Evolutionary conservation across 441 rosid genomes (phyloP).

Genomic region (Populus trichocarpa): DNA sequence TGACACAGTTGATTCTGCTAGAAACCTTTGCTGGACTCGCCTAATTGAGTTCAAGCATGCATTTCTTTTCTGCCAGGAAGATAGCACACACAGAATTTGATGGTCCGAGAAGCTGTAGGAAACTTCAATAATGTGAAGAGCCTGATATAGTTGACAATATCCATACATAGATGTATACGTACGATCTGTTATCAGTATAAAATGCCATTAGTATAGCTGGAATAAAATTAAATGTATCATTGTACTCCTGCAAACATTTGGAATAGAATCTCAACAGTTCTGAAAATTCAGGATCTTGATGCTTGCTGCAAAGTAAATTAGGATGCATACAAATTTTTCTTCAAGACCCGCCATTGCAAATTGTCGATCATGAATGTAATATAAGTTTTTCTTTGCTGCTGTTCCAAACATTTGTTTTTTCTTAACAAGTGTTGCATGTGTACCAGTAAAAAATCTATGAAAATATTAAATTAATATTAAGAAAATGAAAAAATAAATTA

Average conservation of each 20-base stretch:
- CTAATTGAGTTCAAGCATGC: neutral
- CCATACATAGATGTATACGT: neutral
- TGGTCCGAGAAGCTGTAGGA: neutral
- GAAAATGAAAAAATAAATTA: no score
- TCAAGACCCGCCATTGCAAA: no score
- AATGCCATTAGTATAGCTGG: neutral
- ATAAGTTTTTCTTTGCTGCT: no score
- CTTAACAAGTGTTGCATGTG: no score
- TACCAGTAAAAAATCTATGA: no score
- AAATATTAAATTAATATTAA: no score
- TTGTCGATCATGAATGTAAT: no score
- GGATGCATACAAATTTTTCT: neutral
- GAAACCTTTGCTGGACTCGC: neutral
- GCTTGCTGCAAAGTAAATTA: neutral
- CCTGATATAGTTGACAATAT: neutral
- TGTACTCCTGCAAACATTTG: neutral
- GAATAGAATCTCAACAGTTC: no score
- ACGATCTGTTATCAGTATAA: neutral
- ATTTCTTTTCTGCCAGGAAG: neutral
- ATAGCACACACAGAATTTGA: neutral
- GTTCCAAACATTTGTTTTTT: no score
- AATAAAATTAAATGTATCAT: neutral
- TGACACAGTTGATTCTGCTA: conserved; percentile 6
- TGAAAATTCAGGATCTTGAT: neutral
- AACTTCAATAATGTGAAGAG: neutral